Evolutionary conservation across 179 eudicot genomes (phyloP).

Genomic region (Carnegiea gigantea): DNA sequence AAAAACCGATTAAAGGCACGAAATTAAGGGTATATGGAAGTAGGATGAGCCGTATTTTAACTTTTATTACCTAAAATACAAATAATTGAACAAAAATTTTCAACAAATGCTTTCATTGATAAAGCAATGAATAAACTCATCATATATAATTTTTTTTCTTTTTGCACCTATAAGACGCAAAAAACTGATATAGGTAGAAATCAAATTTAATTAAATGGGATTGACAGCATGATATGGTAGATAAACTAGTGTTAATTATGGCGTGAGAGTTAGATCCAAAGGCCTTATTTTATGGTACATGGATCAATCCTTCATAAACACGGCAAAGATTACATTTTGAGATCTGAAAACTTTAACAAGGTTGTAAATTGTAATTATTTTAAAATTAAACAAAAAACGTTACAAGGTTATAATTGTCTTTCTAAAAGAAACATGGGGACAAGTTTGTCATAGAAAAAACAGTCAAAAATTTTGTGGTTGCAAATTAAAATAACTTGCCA

Average conservation of each 20-base stretch:
- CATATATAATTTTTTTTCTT: no score
- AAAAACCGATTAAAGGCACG: no score
- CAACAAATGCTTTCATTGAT: no score
- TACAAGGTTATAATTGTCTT: not conserved
- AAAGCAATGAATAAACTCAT: no score
- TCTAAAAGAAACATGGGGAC: not conserved
- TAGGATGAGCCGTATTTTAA: no score
- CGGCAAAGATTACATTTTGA: not conserved
- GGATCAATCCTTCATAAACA: not conserved
- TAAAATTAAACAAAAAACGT: no score
- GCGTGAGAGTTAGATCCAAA: not conserved
- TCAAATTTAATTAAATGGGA: not conserved
- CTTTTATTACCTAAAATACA: no score
- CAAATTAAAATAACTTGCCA: conserved; percentile 4
- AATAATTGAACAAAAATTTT: no score
- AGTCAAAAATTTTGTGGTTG: conserved; percentile 1
- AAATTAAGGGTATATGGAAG: no score
- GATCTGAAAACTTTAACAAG: not conserved
- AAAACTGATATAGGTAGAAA: no score
- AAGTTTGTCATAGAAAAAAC: not conserved
- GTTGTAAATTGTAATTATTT: not conserved
- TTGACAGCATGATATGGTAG: not conserved
- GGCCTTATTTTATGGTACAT: not conserved
- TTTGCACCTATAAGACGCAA: no score
- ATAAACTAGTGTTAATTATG: not conserved